Conservation (phyloP, 176 grass and related monocot species). For the Coix lacrymajobi region DNA sequence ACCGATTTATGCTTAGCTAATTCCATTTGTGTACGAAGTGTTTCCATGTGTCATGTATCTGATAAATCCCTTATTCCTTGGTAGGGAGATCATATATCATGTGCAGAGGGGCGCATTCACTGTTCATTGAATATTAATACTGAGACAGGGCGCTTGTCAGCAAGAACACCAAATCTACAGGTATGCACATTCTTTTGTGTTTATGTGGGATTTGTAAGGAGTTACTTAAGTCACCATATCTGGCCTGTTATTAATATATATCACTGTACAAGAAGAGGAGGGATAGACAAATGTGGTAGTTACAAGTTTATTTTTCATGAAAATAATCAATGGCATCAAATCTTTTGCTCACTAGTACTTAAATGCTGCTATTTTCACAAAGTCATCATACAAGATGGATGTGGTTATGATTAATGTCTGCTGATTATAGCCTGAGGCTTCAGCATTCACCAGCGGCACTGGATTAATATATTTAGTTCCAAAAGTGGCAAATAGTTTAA, state of each 20-base stretch:
- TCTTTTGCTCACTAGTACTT: neutral
- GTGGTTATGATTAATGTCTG: neutral
- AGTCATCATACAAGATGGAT: neutral
- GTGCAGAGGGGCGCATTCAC: slow-evolving; percentile 61
- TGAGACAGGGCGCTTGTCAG: slow-evolving; percentile 86
- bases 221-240: neutral
- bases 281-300: neutral
- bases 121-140: slow-evolving; percentile 98
- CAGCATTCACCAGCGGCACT: neutral
- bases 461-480: slow-evolving; percentile 5
- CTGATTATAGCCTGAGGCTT: slow-evolving; percentile 4
- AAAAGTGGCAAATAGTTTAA: slow-evolving; percentile 21
- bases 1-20: neutral
- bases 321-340: neutral
- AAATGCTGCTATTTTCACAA: slow-evolving; percentile 5
- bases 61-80: neutral
- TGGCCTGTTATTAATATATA: neutral
- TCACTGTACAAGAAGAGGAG: neutral
- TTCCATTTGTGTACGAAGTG: neutral
- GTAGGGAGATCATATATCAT: slow-evolving; percentile 84
- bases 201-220: neutral
- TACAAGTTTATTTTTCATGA: neutral
- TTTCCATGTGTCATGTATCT: neutral
- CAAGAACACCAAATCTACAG: slow-evolving; percentile 80
- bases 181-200: slow-evolving; percentile 38